These are phyloP conservation scores for Trypanosoma vivax DNA, from an alignment of 208 protist genomes.

Conservation along the genomic window DNA sequence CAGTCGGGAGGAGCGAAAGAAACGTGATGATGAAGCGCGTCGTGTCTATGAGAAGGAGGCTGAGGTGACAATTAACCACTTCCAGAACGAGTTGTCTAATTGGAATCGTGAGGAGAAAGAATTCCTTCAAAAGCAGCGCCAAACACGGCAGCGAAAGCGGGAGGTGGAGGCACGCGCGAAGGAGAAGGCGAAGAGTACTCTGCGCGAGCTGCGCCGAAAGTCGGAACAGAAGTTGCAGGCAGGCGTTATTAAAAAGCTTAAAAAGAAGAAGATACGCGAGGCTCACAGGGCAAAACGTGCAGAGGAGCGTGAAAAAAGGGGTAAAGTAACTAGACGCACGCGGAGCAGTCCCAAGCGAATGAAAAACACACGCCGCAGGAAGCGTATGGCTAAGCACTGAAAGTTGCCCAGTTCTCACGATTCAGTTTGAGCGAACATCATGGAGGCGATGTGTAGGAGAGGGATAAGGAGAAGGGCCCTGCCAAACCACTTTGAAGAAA, in stretches of 20 bases:
- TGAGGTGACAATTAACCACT: constrained; percentile 75
- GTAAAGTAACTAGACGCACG: constrained; percentile 39
- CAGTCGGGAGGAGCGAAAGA: constrained; percentile 56
- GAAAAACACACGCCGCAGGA: constrained; percentile 71
- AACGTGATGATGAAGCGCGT: constrained; percentile 59
- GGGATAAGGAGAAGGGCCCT: neutral
- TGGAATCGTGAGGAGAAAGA: constrained; percentile 58
- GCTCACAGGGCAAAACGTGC: constrained; percentile 56
- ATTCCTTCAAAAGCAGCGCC: constrained; percentile 47
- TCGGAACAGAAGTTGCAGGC: constrained; percentile 72
- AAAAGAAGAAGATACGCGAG: constrained; percentile 76
- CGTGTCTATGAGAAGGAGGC: constrained; percentile 79
- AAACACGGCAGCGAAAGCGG: constrained; percentile 36
- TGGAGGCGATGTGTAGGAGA: too few relatives aligned
- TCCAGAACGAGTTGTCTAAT: constrained; percentile 72
- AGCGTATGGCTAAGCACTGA: constrained; percentile 66
- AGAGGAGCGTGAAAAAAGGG: constrained; percentile 57
- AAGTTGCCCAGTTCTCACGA: neutral
- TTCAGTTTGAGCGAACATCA: neutral
- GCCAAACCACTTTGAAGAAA: neutral
- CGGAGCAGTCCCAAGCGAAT: constrained; percentile 46
- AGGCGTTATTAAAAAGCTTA: constrained; percentile 80
- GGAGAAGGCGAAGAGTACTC: constrained; percentile 48
- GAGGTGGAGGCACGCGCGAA: constrained; percentile 43
- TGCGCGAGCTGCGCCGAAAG: constrained; percentile 61